These are phyloP conservation scores for Rhizopus stolonifer DNA, from an alignment of 371 early-diverging fungal genomes.

Conservation along the genomic window DNA sequence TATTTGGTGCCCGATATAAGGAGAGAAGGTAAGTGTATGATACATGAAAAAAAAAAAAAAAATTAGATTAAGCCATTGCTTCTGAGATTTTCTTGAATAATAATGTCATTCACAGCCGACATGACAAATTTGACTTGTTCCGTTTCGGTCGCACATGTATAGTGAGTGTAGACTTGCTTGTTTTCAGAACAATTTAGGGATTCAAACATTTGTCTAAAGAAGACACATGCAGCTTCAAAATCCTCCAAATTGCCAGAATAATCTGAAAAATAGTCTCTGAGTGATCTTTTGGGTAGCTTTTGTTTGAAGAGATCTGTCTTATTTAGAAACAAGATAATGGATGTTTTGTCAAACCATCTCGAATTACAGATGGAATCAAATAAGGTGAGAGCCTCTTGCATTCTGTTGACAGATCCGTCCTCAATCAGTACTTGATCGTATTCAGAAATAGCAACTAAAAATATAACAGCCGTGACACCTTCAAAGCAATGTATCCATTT, in stretches of 20 bases:
- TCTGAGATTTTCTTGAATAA: conserved; percentile 53
- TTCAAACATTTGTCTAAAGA: no score
- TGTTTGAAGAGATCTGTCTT: conserved; percentile 74
- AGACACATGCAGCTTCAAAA: conserved; percentile 54
- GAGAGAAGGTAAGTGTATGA: no score
- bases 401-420: conserved; percentile 69
- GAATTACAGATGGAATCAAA: conserved; percentile 70
- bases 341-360: conserved; percentile 67
- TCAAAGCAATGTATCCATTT: conserved; percentile 93
- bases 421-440: conserved; percentile 91
- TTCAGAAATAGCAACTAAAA: conserved; percentile 84
- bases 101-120: conserved; percentile 69
- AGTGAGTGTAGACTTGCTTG: conserved; percentile 39
- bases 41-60: no score
- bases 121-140: conserved; percentile 66
- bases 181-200: conserved; percentile 10
- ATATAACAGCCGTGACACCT: conserved; percentile 88
- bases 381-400: conserved; percentile 59
- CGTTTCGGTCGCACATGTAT: conserved; percentile 61
- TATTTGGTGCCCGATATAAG: no score
- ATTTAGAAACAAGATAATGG: conserved; percentile 77
- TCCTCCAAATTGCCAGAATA: conserved; percentile 44
- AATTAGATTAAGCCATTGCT: conserved; percentile 60
- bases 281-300: conserved; percentile 58
- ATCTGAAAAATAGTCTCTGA: conserved; percentile 67